A percentile compares a stretch with the other conserved stretches of the same genome.
Evolutionary conservation across 73 alveolate species (phyloP).

Genomic region (Blepharisma japonicum): DNA sequence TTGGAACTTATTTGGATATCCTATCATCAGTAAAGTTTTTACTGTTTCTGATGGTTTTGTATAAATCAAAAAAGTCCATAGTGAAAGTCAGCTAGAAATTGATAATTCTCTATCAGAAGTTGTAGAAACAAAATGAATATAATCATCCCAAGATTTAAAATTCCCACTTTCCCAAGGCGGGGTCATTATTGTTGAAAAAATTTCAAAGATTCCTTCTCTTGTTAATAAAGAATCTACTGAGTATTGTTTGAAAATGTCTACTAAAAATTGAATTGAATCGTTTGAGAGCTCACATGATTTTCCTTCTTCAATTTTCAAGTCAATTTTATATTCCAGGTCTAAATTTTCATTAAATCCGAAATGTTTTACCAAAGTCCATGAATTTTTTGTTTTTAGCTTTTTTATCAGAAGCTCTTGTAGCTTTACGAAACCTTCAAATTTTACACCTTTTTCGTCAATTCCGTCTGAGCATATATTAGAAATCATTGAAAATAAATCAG

Average conservation of each 20-base stretch:
- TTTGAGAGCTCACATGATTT: not conserved
- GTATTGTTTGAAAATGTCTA: not conserved
- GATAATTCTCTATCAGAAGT: not conserved
- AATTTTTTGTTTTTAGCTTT: slow-evolving; percentile 18
- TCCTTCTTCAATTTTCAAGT: not conserved
- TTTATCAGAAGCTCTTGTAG: not conserved
- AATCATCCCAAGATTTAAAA: not conserved
- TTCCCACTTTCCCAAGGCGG: not conserved
- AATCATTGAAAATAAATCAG: not conserved
- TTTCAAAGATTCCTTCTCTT: not conserved
- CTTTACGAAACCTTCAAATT: not conserved
- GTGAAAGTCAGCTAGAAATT: not conserved
- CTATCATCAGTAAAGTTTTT: not conserved
- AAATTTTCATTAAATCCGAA: slow-evolving; percentile 4
- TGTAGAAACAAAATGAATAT: not conserved
- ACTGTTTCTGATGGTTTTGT: not conserved
- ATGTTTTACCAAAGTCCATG: not conserved
- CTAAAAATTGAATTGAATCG: not conserved
- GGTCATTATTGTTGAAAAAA: not conserved
- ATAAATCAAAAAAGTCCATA: slow-evolving; percentile 20
- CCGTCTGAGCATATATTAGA: not conserved
- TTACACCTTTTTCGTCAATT: not conserved
- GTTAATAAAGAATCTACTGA: not conserved
- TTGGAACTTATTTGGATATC: not conserved
- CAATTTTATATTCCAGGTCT: not conserved